These are phyloP conservation scores for Cucumis hystrix DNA, from an alignment of 306 rosid species.

Conservation along the genomic window DNA sequence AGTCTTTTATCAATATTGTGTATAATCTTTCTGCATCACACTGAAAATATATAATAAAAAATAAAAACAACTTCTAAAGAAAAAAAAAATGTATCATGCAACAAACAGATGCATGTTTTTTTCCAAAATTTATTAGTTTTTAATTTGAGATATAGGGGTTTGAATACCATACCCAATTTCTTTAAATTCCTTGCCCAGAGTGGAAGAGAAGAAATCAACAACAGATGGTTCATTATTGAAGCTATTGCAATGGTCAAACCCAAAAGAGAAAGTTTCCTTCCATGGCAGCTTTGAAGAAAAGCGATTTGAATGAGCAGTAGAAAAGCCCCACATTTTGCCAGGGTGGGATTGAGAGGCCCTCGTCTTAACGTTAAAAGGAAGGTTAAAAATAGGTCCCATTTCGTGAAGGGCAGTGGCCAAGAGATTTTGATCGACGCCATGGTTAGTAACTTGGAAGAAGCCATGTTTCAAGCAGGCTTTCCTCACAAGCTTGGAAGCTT, in stretches of 20 bases:
- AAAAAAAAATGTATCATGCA: no score
- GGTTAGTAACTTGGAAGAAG: constrained; percentile 62
- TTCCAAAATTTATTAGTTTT: no score
- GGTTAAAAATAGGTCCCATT: constrained; percentile 37
- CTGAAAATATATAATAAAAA: no score
- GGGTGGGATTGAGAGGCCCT: constrained; percentile 12
- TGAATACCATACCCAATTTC: constrained; percentile 2
- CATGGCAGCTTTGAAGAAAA: constrained; percentile 57
- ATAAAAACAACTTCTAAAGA: no score
- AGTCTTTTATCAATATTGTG: no score
- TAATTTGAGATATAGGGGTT: not conserved
- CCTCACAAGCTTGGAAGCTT: constrained; percentile 24
- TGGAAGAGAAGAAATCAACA: not conserved
- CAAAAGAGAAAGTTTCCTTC: constrained; percentile 78
- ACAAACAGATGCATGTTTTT: no score
- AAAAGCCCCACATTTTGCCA: constrained; percentile 37
- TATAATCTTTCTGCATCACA: no score
- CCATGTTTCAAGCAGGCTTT: constrained; percentile 52
- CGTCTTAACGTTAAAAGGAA: constrained; percentile 24
- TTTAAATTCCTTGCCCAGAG: not conserved
- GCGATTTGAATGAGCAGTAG: constrained; percentile 62
- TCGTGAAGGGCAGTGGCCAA: constrained; percentile 33
- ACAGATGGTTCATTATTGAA: not conserved
- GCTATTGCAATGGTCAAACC: not conserved
- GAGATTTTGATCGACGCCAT: constrained; percentile 30